These are phyloP conservation scores for Myriosclerotinia duriaeana DNA, from an alignment of 2,329 filamentous ascomycete genomes.

Conservation along the genomic window DNA sequence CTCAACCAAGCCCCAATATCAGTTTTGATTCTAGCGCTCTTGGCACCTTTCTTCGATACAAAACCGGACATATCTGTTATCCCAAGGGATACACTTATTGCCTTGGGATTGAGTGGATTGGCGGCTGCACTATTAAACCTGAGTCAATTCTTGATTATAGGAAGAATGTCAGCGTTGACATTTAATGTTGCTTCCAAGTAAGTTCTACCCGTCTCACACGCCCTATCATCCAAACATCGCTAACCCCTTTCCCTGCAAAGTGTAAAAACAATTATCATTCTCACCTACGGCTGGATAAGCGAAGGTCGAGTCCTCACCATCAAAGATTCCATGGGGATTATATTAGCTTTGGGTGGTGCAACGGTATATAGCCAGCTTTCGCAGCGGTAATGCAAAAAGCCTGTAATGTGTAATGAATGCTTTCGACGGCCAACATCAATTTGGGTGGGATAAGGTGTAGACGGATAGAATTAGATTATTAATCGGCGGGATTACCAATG, in stretches of 20 bases:
- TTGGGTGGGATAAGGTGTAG: not conserved
- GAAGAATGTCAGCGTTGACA: conserved; percentile 39
- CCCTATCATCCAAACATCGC: not conserved
- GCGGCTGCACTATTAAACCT: conserved; percentile 45
- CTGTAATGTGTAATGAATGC: not conserved
- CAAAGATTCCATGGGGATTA: conserved; percentile 45
- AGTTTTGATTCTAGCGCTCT: conserved; percentile 45
- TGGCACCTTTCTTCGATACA: conserved; percentile 47
- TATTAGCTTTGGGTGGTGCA: conserved; percentile 47
- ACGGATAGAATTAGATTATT: not conserved
- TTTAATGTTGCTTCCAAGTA: conserved; percentile 40
- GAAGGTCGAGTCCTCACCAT: conserved; percentile 45
- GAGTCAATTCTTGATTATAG: conserved; percentile 45
- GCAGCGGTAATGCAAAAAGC: conserved; percentile 26
- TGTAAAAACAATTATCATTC: conserved; percentile 48
- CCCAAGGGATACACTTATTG: conserved; percentile 45
- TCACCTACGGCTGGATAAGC: conserved; percentile 48
- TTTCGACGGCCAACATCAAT: not conserved
- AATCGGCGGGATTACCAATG: not conserved
- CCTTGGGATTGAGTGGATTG: conserved; percentile 45
- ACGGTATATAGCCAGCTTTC: conserved; percentile 47
- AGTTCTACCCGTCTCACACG: conserved; percentile 20
- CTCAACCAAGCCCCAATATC: conserved; percentile 49
- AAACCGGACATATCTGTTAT: conserved; percentile 35
- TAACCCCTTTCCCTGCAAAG: conserved; percentile 37